A percentile compares a stretch with the other conserved stretches of the same genome.
Conservation (phyloP, 306 rosid genomes). For the Echinosophora koreensis region DNA sequence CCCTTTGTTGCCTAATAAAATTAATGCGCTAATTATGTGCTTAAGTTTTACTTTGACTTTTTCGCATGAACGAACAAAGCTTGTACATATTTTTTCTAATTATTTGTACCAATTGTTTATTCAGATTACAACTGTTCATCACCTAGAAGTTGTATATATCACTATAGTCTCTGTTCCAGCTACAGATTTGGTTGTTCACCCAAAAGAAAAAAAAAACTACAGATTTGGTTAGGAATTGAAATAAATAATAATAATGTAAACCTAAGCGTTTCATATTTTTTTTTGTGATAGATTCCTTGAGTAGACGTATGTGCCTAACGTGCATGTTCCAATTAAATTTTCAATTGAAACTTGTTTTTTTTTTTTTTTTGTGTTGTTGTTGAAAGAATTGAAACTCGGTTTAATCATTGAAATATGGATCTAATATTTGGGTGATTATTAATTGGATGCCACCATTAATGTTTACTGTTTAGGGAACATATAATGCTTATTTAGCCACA, state of each 20-base stretch:
- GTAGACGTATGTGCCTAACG: slow-evolving; percentile 45
- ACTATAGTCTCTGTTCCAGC: too few relatives aligned
- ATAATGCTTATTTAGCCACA: slow-evolving; percentile 1
- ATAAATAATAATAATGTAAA: slow-evolving; percentile 37
- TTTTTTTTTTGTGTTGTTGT: too few relatives aligned
- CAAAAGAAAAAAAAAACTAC: too few relatives aligned
- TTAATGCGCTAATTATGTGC: slow-evolving; percentile 24
- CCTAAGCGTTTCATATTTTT: neutral
- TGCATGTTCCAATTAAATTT: slow-evolving; percentile 52
- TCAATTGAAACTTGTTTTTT: slow-evolving; percentile 37
- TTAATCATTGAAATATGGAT: slow-evolving; percentile 58
- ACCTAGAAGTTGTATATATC: slow-evolving; percentile 36
- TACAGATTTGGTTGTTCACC: slow-evolving; percentile 2
- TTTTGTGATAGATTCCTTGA: slow-evolving; percentile 40
- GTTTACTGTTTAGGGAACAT: slow-evolving; percentile 38
- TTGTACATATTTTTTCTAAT: slow-evolving; percentile 22
- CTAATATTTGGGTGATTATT: slow-evolving; percentile 34
- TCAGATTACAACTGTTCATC: slow-evolving; percentile 43
- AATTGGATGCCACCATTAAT: slow-evolving; percentile 39
- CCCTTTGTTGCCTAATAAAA: slow-evolving; percentile 39
- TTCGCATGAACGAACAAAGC: neutral
- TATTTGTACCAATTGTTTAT: slow-evolving; percentile 18
- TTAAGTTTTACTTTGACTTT: slow-evolving; percentile 42
- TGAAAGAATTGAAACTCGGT: slow-evolving; percentile 32
- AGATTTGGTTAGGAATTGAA: slow-evolving; percentile 7